Evolutionary conservation across 495 filamentous ascomycete genomes (phyloP), one percentile per base, ranked within the genome.

Genomic region (Massariosphaeria phaeospora): DNA sequence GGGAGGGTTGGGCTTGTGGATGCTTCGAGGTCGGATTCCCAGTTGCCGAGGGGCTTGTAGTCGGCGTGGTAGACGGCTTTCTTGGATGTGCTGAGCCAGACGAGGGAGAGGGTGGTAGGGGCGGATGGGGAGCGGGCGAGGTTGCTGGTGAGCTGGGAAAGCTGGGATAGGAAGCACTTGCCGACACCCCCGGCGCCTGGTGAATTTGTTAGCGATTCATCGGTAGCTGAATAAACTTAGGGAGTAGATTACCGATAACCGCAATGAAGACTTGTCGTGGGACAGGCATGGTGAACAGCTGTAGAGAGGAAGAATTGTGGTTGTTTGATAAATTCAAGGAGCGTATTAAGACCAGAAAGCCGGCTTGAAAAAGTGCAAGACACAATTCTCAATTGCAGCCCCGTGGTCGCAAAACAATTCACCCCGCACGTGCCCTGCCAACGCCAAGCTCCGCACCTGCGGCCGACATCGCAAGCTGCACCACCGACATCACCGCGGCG

Each of bases 151-250:
- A 86, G 75, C 15, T 61, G 58, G 50, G 73, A 69, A 52, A 96
- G 82, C 70, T 98, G 93, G 49, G 74, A 72, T 59, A 98, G 83
- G 78, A 97, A 96, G 65, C 81, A 81, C 69, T 87, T 86, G 55
- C 93, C 93, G 47, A 98, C 93, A 48, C 93, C 91, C 62, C 93
- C 93, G 59, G 84, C 86, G 60, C 93, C 93, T 96, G 61, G 9
- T 18, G 12, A 34, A 20, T 24, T 17, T 54, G 36, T 63, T 33
- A 34, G 56, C 4, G 10, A 36, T n/a, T n/a, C 13, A 23, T 54
- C 11, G 17, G 17, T 43, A 38, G 40, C 33, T 23, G 50, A 44
- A 43, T 25, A 48, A n/a, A 45, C 44, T 13, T n/a, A 57, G 46
- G 26, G 29, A 6, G 9, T 12, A 2, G 13, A 17, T 12, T 67